Conservation (phyloP, 2,329 filamentous ascomycete genomes). For the Sordariomycetes sp. region DNA sequence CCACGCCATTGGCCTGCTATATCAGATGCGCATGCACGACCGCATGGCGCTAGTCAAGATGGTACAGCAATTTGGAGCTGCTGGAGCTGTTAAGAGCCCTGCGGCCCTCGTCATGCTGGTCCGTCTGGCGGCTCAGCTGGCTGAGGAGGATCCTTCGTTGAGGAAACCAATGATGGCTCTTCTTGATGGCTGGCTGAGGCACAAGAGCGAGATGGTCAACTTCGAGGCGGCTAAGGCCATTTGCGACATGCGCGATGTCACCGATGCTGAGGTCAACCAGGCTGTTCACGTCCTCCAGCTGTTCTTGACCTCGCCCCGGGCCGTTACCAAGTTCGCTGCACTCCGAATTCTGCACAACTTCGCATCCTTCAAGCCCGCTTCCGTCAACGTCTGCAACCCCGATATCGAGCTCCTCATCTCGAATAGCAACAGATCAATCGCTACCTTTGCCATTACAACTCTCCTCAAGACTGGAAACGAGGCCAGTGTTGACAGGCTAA, state of each 20-base stretch:
- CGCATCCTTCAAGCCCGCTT: conserved; percentile 89
- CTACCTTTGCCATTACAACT: conserved; percentile 96
- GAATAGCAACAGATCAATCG: conserved; percentile 94
- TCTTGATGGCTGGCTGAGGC: conserved; percentile 89
- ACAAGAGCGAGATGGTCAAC: conserved; percentile 99
- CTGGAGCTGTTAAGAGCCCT: conserved; percentile 90
- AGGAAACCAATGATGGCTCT: conserved; percentile 96
- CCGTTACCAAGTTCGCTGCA: conserved; percentile 94
- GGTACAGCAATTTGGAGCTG: conserved; percentile 96
- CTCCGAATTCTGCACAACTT: conserved; percentile 95
- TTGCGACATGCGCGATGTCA: conserved; percentile 87
- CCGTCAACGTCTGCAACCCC: conserved; percentile 88
- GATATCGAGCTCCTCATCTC: conserved; percentile 96
- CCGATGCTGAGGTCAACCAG: conserved; percentile 82
- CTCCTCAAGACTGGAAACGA: conserved; percentile 98
- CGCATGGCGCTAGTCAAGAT: conserved; percentile 99
- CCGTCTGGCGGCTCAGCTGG: conserved; percentile 82
- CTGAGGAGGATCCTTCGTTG: conserved; percentile 82
- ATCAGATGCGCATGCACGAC: conserved; percentile 96
- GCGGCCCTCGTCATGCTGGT: conserved; percentile 90
- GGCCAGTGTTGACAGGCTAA: conserved; percentile 88
- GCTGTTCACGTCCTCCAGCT: conserved; percentile 93
- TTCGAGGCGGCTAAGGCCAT: conserved; percentile 98
- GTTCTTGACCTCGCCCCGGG: conserved; percentile 90
- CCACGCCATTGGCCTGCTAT: conserved; percentile 92